Evolutionary conservation across 2,329 filamentous ascomycete species (phyloP).

Genomic region (Colletotrichum scovillei): DNA sequence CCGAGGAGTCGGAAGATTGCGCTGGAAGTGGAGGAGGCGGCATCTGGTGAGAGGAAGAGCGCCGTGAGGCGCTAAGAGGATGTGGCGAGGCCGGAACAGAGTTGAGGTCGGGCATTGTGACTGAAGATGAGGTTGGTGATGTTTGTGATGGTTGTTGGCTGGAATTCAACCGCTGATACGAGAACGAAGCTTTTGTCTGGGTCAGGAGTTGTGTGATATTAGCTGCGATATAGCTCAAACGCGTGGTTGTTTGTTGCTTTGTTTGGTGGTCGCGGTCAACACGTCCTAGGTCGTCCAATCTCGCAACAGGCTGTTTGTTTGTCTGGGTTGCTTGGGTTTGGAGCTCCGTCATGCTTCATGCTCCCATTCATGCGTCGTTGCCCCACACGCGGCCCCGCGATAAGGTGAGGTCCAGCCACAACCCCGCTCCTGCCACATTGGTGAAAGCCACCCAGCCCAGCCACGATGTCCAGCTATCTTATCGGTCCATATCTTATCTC

Average conservation of each 20-base stretch:
- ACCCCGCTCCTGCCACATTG: not conserved
- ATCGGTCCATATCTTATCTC: not conserved
- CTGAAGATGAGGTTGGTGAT: conserved; percentile 6
- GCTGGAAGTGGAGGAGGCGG: conserved; percentile 49
- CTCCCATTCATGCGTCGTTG: conserved; percentile 28
- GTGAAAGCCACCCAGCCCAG: not conserved
- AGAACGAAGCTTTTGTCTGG: not conserved
- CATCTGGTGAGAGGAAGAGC: conserved; percentile 58
- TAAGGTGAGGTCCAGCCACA: conserved; percentile 14
- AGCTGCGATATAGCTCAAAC: conserved; percentile 1
- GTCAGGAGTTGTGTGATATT: not conserved
- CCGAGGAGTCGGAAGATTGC: conserved; percentile 42
- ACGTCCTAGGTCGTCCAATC: conserved; percentile 20
- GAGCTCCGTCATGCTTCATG: conserved; percentile 34
- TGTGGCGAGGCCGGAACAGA: conserved; percentile 64
- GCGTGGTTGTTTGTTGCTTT: conserved; percentile 17
- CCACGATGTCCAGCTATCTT: not conserved
- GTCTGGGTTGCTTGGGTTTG: conserved; percentile 14
- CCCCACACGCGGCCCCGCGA: conserved; percentile 3
- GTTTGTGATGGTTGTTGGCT: not conserved
- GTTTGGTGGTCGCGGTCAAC: conserved; percentile 10
- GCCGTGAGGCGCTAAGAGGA: conserved; percentile 54
- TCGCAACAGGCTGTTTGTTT: conserved; percentile 13
- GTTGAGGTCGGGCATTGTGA: conserved; percentile 66
- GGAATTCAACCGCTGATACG: not conserved